Conservation (phyloP, 164 flowering plant species). For the Vitis labrusca region DNA sequence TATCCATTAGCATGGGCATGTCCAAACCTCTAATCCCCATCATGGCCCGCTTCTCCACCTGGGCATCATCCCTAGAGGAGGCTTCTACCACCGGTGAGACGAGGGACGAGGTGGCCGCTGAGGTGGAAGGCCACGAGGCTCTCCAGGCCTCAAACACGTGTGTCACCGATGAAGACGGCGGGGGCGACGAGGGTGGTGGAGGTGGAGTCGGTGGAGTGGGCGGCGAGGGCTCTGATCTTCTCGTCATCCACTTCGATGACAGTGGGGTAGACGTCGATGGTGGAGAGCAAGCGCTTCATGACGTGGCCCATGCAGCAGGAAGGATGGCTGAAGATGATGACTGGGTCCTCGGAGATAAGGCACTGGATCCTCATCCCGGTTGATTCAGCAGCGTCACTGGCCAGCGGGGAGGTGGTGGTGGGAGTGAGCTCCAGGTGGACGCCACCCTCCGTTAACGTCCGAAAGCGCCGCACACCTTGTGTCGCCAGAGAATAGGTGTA, state of each 20-base stretch:
- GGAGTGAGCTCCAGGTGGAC: conserved; percentile 46
- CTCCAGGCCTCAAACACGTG: no score
- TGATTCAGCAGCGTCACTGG: conserved; percentile 70
- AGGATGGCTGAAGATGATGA: conserved; percentile 71
- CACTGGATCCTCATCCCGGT: conserved; percentile 64
- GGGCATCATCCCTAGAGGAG: no score
- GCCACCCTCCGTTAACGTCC: conserved; percentile 26
- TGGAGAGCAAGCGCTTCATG: conserved; percentile 72
- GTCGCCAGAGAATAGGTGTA: conserved; percentile 7
- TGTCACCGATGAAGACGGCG: no score
- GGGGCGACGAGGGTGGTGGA: not conserved
- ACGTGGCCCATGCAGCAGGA: conserved; percentile 96
- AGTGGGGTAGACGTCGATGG: conserved; percentile 84
- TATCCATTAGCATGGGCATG: no score
- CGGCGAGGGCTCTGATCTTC: conserved; percentile 62
- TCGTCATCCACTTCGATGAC: conserved; percentile 81
- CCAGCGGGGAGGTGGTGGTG: conserved; percentile 37
- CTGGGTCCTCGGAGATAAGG: conserved; percentile 77
- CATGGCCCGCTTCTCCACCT: no score
- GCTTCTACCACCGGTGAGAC: no score
- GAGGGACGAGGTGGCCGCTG: no score
- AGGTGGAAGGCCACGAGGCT: no score
- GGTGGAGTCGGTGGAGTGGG: conserved; percentile 7
- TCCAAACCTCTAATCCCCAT: no score
- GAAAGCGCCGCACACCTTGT: conserved; percentile 40